Base-by-base conservation (phyloP, 495 filamentous ascomycete species). In the Hyaloscypha variabilis region DNA sequence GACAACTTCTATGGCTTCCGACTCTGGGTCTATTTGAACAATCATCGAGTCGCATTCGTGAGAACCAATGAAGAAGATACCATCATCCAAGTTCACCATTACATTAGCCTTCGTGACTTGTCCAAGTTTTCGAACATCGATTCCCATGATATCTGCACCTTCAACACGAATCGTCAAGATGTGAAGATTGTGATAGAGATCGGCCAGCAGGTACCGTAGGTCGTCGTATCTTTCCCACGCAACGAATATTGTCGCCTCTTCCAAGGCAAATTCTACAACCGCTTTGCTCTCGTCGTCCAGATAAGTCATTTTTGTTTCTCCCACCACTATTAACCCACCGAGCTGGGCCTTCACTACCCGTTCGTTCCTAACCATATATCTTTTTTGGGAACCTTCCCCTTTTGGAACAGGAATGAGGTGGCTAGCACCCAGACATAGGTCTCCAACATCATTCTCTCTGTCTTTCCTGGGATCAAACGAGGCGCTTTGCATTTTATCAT, bases 41-140 rank as follows among this genome's bases (percentile, higher is more conserved):
- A 98, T 80, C 72, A 97, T 94, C 0, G 92, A 96, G 73, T 99
- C 91, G 13, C 94, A 94, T 68, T 92, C 89, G 74, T 97, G 93
- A 6, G 95, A 97, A 2, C 91, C 96, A 31, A 98, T 84, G 74
- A 94, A 99, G 8, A 97, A 73, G 30, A 88, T 74, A 0, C 88
- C 87, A 26, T 85, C 82, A 23, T 88, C 91, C 29, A 98, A 81
- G 74, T 96, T 93, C 6, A 97, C 87, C 50, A 99, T 76, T 24
- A 82, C 82, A 42, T 83, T 89, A 3, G 95, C 89, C 65, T 91
- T 84, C 23, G 92, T 89, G 2, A 87, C 93, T 63, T 80, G 75
- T 30, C 91, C 91, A 55, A 94, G 76, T n/a, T 78, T 75, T 60
- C 89, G 82, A 6, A 94, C 69, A 23, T 88, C 87, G 75, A 93